Percentiles rank a stretch among this genome's conserved stretches.
These are phyloP conservation scores for Paracamarosporium sp. DNA, from an alignment of 2,329 filamentous ascomycete species.

Conservation along the genomic window DNA sequence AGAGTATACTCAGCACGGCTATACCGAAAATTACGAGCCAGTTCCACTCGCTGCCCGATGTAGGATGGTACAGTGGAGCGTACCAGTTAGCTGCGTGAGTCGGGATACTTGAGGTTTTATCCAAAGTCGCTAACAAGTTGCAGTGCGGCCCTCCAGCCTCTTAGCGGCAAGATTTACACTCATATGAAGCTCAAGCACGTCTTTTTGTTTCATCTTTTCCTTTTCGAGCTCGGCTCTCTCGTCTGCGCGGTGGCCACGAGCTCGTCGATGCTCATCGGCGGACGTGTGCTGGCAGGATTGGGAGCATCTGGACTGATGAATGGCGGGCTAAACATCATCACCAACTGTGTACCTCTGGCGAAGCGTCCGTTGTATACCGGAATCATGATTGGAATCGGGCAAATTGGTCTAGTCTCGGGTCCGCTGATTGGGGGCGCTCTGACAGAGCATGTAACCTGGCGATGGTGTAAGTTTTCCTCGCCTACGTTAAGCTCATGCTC, in stretches of 20 bases:
- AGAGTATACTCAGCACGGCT: slow-evolving; percentile 25
- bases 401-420: slow-evolving; percentile 38
- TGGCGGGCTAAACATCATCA: slow-evolving; percentile 19
- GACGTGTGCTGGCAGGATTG: slow-evolving; percentile 18
- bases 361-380: slow-evolving; percentile 37
- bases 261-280: slow-evolving; percentile 19
- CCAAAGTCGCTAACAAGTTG: neutral
- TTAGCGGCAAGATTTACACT: slow-evolving; percentile 28
- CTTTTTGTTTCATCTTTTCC: slow-evolving; percentile 54
- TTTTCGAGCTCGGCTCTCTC: slow-evolving; percentile 56
- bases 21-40: slow-evolving; percentile 23
- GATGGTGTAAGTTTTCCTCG: slow-evolving; percentile 40
- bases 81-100: slow-evolving; percentile 19
- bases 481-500: neutral
- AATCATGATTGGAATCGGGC: slow-evolving; percentile 27
- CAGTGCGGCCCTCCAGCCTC: slow-evolving; percentile 21
- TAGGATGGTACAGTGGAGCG: slow-evolving; percentile 23
- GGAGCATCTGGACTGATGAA: slow-evolving; percentile 17
- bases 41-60: slow-evolving; percentile 23
- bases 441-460: slow-evolving; percentile 44
- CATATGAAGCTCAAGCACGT: slow-evolving; percentile 37
- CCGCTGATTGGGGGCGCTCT: slow-evolving; percentile 50
- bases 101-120: neutral
- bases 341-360: slow-evolving; percentile 30
- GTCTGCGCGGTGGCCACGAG: slow-evolving; percentile 53